Conservation (phyloP, 73 alveolate species). For the Uronychia binucleata region DNA sequence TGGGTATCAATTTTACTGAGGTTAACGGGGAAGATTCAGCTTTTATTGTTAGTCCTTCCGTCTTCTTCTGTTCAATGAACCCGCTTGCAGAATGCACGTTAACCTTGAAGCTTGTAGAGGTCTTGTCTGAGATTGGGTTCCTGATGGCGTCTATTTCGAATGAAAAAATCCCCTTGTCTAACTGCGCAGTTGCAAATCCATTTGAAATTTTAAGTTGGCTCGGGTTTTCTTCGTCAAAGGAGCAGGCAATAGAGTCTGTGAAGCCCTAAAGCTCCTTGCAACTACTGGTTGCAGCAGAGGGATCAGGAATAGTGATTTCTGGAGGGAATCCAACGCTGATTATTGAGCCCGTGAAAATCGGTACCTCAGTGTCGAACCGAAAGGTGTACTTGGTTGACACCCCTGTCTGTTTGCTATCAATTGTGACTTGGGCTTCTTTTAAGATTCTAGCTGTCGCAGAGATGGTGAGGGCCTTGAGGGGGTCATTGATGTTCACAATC, state of each 20-base stretch:
- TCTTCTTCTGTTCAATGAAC: neutral
- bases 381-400: neutral
- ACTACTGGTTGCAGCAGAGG: neutral
- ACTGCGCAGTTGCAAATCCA: neutral
- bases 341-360: neutral
- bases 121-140: neutral
- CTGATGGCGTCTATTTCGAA: neutral
- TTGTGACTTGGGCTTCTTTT: neutral
- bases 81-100: neutral
- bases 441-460: neutral
- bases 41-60: neutral
- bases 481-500: neutral
- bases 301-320: neutral
- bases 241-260: neutral
- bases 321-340: neutral
- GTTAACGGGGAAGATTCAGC: neutral
- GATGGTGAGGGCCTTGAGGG: neutral
- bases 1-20: neutral
- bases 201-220: neutral
- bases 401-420: neutral
- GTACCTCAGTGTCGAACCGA: neutral
- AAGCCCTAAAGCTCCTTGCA: neutral
- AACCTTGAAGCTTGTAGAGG: neutral
- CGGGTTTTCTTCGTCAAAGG: neutral
- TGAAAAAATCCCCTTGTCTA: neutral